Conservation (phyloP, 2,329 filamentous ascomycete species). For the Alternaria arbusti region DNA sequence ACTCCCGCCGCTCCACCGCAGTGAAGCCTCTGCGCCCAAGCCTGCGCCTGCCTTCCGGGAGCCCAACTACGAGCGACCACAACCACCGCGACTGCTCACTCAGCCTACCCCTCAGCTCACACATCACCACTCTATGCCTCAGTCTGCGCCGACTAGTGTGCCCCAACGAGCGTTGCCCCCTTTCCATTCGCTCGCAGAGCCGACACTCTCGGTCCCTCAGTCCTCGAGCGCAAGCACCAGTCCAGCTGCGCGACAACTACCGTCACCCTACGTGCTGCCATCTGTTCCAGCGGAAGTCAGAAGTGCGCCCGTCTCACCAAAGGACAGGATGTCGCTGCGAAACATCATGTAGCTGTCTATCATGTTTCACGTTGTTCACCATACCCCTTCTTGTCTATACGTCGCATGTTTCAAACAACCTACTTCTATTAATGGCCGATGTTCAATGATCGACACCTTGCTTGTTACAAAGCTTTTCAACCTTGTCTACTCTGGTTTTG, state of each 20-base stretch:
- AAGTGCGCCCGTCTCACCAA: slow-evolving; percentile 44
- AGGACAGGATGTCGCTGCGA: slow-evolving; percentile 43
- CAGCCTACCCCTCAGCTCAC: slow-evolving; percentile 39
- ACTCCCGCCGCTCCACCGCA: slow-evolving; percentile 40
- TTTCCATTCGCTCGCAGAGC: slow-evolving; percentile 43
- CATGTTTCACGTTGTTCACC: slow-evolving; percentile 29
- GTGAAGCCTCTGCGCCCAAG: slow-evolving; percentile 15
- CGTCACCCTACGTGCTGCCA: slow-evolving; percentile 36
- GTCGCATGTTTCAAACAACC: slow-evolving; percentile 15
- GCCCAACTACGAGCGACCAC: slow-evolving; percentile 32
- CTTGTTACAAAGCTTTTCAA: slow-evolving; percentile 13
- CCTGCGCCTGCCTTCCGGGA: slow-evolving; percentile 29
- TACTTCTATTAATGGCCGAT: slow-evolving; percentile 25
- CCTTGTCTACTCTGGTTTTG: slow-evolving; percentile 10
- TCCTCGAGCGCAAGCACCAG: slow-evolving; percentile 30
- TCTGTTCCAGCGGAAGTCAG: slow-evolving; percentile 26
- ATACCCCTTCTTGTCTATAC: slow-evolving; percentile 31
- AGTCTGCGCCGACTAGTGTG: slow-evolving; percentile 29
- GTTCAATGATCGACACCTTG: slow-evolving; percentile 13
- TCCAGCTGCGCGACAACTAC: slow-evolving; percentile 40
- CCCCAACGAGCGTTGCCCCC: slow-evolving; percentile 40
- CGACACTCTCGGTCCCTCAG: slow-evolving; percentile 33
- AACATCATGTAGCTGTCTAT: slow-evolving; percentile 40
- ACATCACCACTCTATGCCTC: slow-evolving; percentile 42
- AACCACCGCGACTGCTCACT: slow-evolving; percentile 40